Evolutionary conservation across 176 grass and related monocot genomes (phyloP), one percentile per base, ranked within the genome.

Genomic region (Calamus simplicifolius): DNA sequence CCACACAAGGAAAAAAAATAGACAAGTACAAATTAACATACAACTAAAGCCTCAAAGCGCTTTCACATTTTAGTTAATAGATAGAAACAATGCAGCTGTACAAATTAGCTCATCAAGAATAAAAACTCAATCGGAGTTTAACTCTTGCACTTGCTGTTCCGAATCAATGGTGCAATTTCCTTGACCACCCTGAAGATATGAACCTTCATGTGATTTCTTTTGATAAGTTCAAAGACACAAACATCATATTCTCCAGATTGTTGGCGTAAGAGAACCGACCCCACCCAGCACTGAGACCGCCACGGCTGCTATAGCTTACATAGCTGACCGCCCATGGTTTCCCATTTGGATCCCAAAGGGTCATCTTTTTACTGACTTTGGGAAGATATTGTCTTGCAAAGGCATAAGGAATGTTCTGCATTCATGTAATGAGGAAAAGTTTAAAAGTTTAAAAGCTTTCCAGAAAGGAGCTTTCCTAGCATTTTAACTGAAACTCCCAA

Each of bases 151-250:
- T 52, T 55, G 3, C 10, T 50, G 17, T 19, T 27, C 16, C 57
- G 53, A 30, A 73, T 49, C 49, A 80, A 73, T 0, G 92, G 87
- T 16, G 62, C 79, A 58, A 85, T 83, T 51, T 85, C 73, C 1
- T 80, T 71, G 26, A 92, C 66, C 56, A 92, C 93, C 69, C 93
- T 82, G 59, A 87, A 92, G 49, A 88, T 88, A 62, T 92, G 87
- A n/a, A 98, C 88, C 66, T 80, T 88, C 30, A 98, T 69, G 51
- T 83, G 72, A 50, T 79, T 69, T 58, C 84, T 90, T 68, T 66
- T 69, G 16, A 92, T 49, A 25, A 92, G 78, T 76, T 98, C 93
- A 25, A 98, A 91, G 48, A 98, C 16, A 6, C 88, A 89, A 17
- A 81, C 84, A 43, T 98, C 93, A 50, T 67, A 75, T 25, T 77